Conservation (phyloP, 2,329 filamentous ascomycete genomes). For the Hypomyces rosellus region DNA sequence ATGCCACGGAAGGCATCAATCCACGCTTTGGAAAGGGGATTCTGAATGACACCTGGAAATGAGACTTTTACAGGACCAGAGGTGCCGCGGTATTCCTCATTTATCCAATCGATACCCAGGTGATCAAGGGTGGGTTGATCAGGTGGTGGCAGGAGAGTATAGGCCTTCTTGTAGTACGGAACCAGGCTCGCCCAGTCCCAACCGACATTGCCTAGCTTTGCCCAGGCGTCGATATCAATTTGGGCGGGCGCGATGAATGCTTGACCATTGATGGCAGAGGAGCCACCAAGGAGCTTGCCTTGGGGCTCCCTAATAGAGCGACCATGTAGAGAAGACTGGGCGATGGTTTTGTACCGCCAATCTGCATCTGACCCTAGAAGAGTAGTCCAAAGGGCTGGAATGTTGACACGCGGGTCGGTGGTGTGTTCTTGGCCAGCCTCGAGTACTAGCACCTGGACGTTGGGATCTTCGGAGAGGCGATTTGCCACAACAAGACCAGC, state of each 20-base stretch:
- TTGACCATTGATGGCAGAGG: conserved; percentile 14
- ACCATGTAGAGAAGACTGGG: too few species aligned
- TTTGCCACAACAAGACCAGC: too few species aligned
- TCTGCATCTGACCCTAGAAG: neutral
- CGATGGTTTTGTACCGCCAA: conserved; percentile 6
- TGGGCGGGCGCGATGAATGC: conserved; percentile 6
- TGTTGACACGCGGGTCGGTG: conserved; percentile 1
- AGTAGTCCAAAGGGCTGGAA: conserved; percentile 1
- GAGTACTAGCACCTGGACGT: neutral
- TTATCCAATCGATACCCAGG: conserved; percentile 4
- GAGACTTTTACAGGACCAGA: neutral
- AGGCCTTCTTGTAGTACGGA: neutral
- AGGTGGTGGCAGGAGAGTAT: neutral
- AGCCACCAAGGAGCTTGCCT: conserved; percentile 19
- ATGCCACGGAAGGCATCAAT: neutral
- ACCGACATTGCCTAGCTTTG: conserved; percentile 20
- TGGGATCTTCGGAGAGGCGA: too few species aligned
- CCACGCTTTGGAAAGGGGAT: conserved; percentile 1
- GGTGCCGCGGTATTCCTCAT: neutral
- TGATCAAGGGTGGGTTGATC: neutral
- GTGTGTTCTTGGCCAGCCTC: conserved; percentile 1
- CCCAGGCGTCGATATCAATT: conserved; percentile 21
- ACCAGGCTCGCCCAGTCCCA: conserved; percentile 21
- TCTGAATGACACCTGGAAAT: neutral
- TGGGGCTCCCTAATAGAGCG: conserved; percentile 14